These are phyloP conservation scores for Pseudogymnoascus sp. DNA, from an alignment of 2,329 filamentous ascomycete genomes.

Conservation along the genomic window DNA sequence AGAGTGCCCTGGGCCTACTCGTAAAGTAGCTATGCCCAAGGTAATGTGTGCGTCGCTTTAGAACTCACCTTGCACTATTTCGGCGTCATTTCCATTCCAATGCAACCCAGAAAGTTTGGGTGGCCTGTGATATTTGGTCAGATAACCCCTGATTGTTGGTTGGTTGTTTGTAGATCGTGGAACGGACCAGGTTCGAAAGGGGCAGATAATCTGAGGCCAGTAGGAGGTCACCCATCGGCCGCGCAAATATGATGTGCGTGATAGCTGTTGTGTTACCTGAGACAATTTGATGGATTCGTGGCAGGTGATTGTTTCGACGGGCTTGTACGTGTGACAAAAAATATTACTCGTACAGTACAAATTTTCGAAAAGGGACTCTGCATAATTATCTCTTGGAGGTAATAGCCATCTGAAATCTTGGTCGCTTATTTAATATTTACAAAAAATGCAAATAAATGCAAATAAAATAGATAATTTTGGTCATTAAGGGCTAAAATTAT, in stretches of 20 bases:
- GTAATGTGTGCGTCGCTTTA: background rate
- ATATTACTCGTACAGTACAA: background rate
- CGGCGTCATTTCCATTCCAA: background rate
- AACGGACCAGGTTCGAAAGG: background rate
- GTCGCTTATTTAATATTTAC: background rate
- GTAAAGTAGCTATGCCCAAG: conserved; percentile 4
- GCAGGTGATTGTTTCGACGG: background rate
- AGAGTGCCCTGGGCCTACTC: background rate
- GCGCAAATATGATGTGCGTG: conserved; percentile 6
- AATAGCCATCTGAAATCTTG: background rate
- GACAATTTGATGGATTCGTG: conserved; percentile 3
- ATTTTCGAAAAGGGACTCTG: background rate
- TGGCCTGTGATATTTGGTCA: background rate
- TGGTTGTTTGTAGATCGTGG: background rate
- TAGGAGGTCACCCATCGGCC: background rate
- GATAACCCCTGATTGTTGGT: background rate
- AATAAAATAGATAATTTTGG: background rate
- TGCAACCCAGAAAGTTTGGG: background rate
- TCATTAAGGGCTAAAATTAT: background rate
- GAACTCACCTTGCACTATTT: background rate
- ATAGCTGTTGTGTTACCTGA: background rate
- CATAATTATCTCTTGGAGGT: background rate
- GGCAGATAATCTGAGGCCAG: conserved; percentile 1
- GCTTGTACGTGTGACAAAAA: conserved; percentile 5
- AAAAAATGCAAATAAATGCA: background rate